Evolutionary conservation across 345 rosid genomes (phyloP), one percentile per base, ranked within the genome.

Genomic region (Eucalyptus cloeziana): DNA sequence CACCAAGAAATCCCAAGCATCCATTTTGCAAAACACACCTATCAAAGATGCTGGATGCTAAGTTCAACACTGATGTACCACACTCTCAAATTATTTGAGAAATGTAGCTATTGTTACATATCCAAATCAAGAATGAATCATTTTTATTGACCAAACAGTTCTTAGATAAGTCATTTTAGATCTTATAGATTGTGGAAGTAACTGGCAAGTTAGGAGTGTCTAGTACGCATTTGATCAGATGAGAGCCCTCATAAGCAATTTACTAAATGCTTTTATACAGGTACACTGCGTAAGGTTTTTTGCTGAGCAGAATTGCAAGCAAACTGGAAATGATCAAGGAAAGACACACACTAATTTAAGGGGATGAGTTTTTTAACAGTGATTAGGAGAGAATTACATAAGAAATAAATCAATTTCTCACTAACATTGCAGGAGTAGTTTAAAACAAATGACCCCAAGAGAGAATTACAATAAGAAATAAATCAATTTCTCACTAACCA

Each of bases 171-270:
- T 71, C 45, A 71, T 71, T 71, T 71, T 71, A 2, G 45, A 71
- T 71, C 83, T 37, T 71, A 6, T 0, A 71, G 45, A 71, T 8
- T 3, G 21, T 62, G 13, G 45, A 37, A 19, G 83, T 71, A 10
- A 71, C 25, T 37, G 8, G 83, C 45, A 37, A 71, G 80, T 69
- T 31, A 31, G 80, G 43, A 31, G 43, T 33, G 43, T 33, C 80
- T 69, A 16, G 1, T 33, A 17, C 0, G 0, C 13, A 31, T 16
- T 69, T 69, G 13, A 69, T 69, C 1, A 0, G 24, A 16, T 69
- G 81, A 71, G 27, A 71, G 7, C 27, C 27, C 81, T 37, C 25
- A 71, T 10, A 1, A 71, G 27, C 81, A 71, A 37, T 71, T 33
- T 71, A 19, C 4, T 37, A 5, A 71, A 10, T 37, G 25, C 45